Percentiles rank a stretch among this genome's conserved stretches.
Conservation (phyloP, 2,329 filamentous ascomycete genomes). For the Aspergillus transmontanensis region DNA sequence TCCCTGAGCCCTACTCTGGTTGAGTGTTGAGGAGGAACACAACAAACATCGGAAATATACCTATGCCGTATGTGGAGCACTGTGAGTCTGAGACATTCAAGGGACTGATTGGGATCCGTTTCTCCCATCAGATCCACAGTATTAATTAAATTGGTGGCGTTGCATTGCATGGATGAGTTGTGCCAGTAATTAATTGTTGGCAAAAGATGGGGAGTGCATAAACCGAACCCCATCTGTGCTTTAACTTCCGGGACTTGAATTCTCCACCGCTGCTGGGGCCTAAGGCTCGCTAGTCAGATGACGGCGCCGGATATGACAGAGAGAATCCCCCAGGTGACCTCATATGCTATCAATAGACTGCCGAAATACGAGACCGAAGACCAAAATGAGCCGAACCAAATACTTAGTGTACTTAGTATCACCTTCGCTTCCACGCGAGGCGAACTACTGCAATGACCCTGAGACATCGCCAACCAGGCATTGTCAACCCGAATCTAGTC, state of each 20-base stretch:
- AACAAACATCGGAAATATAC: neutral
- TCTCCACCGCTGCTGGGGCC: neutral
- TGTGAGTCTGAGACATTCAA: neutral
- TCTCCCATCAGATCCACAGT: neutral
- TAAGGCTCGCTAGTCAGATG: neutral
- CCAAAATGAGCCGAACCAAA: neutral
- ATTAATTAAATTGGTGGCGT: neutral
- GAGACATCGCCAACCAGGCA: conserved; percentile 26
- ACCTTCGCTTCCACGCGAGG: neutral
- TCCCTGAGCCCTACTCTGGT: neutral
- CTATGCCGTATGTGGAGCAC: neutral
- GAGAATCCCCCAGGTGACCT: neutral
- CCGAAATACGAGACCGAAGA: conserved; percentile 6
- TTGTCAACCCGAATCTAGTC: neutral
- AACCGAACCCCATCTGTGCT: neutral
- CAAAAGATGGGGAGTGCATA: neutral
- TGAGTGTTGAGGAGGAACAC: neutral
- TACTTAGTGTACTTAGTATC: neutral
- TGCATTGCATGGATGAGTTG: neutral
- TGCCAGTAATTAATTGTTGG: neutral
- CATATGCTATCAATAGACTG: conserved; percentile 9
- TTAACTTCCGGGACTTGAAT: neutral
- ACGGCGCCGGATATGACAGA: neutral
- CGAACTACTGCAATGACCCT: conserved; percentile 9
- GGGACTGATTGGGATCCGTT: neutral